Evolutionary conservation across 208 protist genomes (phyloP), one percentile per base, ranked within the genome.

Genomic region (Crithidia acanthocephali): DNA sequence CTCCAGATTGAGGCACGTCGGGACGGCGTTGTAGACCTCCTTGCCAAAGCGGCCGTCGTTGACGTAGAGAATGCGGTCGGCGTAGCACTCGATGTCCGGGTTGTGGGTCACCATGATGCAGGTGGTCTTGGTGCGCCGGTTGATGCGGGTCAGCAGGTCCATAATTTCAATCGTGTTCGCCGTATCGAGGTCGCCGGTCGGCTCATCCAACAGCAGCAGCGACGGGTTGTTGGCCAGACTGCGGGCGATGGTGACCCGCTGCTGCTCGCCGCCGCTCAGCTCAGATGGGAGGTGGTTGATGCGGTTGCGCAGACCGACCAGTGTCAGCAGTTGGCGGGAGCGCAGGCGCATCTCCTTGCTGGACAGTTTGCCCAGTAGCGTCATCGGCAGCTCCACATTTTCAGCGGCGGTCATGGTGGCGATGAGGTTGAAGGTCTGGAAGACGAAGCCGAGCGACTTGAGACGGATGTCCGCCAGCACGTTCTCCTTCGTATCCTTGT

Each of bases 351-450:
- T 78, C 72, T 97, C 87, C 69, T 91, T 87, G 27, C 20, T 44
- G 9, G 72, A 87, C 33, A 97, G 76, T 64, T 96, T 97, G 2
- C 94, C 92, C 30, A 96, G 57, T 30, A 99, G 79, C 2, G 92
- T 98, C 98, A 99, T 99, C 27, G 98, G 98, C 70, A 99, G 78
- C 83, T 98, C 97, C 45, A 99, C 97, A 77, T 99, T 99, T 74
- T 99, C 98, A 37, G 88, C 93, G 0, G 98, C 98, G 25, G 88
- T 97, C 95, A 99, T 98, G 30, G 98, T 99, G 6, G 98, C 80
- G 27, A 99, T 95, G 20, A 99, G 83, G 70, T 99, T 99, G 71
- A 99, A 99, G 0, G 97, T 99, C 80, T 99, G 98, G 66, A 99
- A 99, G 0, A 99, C 98, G 80, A 99, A 99, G 9, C 97, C 94